Evolutionary conservation across 768 basidiomycete genomes (phyloP).

Genomic region (Boletus sensibilis): DNA sequence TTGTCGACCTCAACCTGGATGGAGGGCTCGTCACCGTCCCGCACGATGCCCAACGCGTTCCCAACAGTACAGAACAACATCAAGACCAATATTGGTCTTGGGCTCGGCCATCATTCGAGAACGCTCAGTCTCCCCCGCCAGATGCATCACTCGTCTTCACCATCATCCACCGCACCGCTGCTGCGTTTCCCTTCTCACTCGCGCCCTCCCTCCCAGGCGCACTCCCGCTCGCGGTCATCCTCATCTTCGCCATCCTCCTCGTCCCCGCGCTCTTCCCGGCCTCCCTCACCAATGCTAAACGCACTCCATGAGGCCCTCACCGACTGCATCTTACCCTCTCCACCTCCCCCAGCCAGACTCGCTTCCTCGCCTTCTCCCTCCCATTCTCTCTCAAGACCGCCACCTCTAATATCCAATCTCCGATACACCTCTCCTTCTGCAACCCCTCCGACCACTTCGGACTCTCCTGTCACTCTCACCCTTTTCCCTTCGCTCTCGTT

Average conservation of each 20-base stretch:
- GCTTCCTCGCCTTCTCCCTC: conserved; percentile 37
- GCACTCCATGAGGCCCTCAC: conserved; percentile 47
- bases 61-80: neutral
- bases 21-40: conserved; percentile 15
- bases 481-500: conserved; percentile 19
- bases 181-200: conserved; percentile 17
- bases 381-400: conserved; percentile 40
- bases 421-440: conserved; percentile 64
- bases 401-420: conserved; percentile 53
- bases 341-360: conserved; percentile 45
- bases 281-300: conserved; percentile 41
- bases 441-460: conserved; percentile 45
- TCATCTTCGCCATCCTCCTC: neutral
- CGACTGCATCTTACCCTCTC: conserved; percentile 39
- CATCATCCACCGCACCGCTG: conserved; percentile 12
- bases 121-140: conserved; percentile 17
- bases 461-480: conserved; percentile 10
- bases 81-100: neutral
- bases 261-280: conserved; percentile 16
- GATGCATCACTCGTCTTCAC: conserved; percentile 7
- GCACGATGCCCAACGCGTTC: conserved; percentile 7
- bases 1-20: neutral
- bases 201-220: neutral
- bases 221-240: neutral
- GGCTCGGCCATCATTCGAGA: conserved; percentile 3